These are phyloP conservation scores for Ustilago cynodontis DNA, from an alignment of 1,284 basidiomycete species.

Conservation along the genomic window DNA sequence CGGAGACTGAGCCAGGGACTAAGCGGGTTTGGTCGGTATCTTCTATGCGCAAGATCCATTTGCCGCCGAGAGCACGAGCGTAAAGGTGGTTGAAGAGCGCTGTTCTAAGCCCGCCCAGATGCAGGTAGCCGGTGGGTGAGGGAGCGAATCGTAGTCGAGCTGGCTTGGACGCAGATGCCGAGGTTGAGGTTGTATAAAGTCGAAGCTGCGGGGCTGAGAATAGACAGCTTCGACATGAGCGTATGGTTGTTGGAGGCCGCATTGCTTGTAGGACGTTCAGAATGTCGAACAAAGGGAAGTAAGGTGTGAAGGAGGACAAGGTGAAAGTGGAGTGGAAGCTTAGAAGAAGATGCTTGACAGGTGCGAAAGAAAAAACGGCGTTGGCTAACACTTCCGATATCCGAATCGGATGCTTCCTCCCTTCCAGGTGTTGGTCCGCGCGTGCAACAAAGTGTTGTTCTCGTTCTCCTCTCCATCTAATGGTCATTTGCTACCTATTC, in stretches of 20 bases:
- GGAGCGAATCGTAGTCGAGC: slow-evolving; percentile 87
- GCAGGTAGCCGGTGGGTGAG: slow-evolving; percentile 92
- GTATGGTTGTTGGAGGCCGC: no score
- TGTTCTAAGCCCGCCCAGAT: slow-evolving; percentile 95
- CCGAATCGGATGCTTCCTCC: not conserved
- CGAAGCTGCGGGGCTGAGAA: not conserved
- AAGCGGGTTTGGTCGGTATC: slow-evolving; percentile 81
- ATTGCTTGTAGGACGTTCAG: no score
- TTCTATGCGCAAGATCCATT: slow-evolving; percentile 92
- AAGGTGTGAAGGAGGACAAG: not conserved
- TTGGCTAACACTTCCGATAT: slow-evolving; percentile 3
- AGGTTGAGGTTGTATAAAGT: not conserved
- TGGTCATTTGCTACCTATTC: not conserved
- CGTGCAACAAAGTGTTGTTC: not conserved
- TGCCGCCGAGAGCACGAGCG: slow-evolving; percentile 82
- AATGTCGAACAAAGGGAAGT: not conserved
- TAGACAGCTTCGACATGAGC: not conserved
- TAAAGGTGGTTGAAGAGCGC: slow-evolving; percentile 93
- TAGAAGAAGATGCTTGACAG: slow-evolving; percentile 1
- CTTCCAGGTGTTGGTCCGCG: not conserved
- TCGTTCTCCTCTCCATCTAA: not conserved
- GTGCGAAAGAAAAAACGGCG: slow-evolving; percentile 1
- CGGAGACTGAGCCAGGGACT: slow-evolving; percentile 85
- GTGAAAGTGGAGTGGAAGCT: not conserved
- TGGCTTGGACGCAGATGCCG: slow-evolving; percentile 3